Conservation (phyloP, 768 basidiomycete species). For the Termitomyces sp. region DNA sequence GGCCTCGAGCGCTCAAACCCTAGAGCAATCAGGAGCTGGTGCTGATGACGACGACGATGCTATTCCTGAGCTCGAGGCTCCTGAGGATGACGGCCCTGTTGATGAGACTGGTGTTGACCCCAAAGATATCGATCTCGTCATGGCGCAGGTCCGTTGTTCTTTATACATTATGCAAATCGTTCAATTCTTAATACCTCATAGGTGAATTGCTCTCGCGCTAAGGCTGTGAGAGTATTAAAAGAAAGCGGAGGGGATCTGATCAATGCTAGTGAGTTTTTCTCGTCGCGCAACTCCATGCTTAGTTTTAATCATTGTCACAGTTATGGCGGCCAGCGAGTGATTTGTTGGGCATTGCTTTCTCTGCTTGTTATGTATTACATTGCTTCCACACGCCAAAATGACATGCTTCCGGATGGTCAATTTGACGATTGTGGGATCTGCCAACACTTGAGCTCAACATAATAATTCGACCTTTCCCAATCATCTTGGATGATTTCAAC, state of each 20-base stretch:
- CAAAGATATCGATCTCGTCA: slow-evolving; percentile 94
- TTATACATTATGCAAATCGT: not conserved
- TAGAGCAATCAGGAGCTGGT: slow-evolving; percentile 46
- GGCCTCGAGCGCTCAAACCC: slow-evolving; percentile 41
- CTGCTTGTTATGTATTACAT: slow-evolving; percentile 23
- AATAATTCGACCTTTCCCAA: slow-evolving; percentile 90
- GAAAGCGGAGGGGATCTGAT: slow-evolving; percentile 92
- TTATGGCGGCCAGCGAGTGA: slow-evolving; percentile 93
- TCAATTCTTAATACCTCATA: slow-evolving; percentile 25
- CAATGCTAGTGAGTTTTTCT: slow-evolving; percentile 79
- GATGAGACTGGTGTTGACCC: slow-evolving; percentile 89
- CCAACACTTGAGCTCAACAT: slow-evolving; percentile 74
- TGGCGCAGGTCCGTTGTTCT: slow-evolving; percentile 41
- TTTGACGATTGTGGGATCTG: slow-evolving; percentile 10
- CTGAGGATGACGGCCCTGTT: slow-evolving; percentile 75
- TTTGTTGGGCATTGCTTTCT: slow-evolving; percentile 18
- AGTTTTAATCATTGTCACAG: slow-evolving; percentile 30
- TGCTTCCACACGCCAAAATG: slow-evolving; percentile 22
- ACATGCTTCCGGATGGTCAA: slow-evolving; percentile 8
- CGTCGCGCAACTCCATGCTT: not conserved
- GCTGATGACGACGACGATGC: slow-evolving; percentile 72
- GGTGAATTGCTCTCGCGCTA: slow-evolving; percentile 86
- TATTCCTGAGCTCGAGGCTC: slow-evolving; percentile 77
- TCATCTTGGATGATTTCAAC: slow-evolving; percentile 68
- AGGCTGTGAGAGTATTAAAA: slow-evolving; percentile 87